Conservation (phyloP, 2,329 filamentous ascomycete species). For the Tolypocladium pustulatum region DNA sequence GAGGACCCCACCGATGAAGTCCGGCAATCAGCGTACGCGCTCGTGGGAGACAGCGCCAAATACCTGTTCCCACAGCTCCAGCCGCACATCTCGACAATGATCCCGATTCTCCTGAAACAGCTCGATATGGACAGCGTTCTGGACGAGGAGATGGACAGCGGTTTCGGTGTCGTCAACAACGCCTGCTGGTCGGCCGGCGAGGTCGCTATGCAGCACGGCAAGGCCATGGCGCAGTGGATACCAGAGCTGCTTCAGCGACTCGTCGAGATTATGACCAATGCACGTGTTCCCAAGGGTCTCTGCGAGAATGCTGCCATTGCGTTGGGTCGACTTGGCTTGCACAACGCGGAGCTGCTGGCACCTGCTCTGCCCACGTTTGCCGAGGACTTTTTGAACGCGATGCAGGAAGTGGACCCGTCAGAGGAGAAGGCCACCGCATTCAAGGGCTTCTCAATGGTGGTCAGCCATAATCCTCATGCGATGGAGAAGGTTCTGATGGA, state of each 20-base stretch:
- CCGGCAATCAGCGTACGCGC: slow-evolving; percentile 87
- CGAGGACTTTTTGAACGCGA: slow-evolving; percentile 67
- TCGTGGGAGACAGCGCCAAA: slow-evolving; percentile 89
- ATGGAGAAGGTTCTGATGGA: slow-evolving; percentile 78
- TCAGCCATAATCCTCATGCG: slow-evolving; percentile 77
- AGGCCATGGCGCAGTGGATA: slow-evolving; percentile 66
- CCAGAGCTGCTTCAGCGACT: slow-evolving; percentile 68
- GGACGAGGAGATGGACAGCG: slow-evolving; percentile 72
- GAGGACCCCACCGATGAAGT: slow-evolving; percentile 86
- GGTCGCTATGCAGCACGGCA: slow-evolving; percentile 70
- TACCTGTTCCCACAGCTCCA: slow-evolving; percentile 79
- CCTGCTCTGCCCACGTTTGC: slow-evolving; percentile 73
- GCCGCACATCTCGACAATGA: slow-evolving; percentile 58
- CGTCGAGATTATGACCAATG: slow-evolving; percentile 74
- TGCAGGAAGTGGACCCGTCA: slow-evolving; percentile 76
- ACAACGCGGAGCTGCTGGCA: slow-evolving; percentile 65
- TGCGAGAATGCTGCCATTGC: slow-evolving; percentile 93
- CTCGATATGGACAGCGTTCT: slow-evolving; percentile 69
- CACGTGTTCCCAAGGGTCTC: slow-evolving; percentile 74
- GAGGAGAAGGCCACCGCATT: slow-evolving; percentile 94
- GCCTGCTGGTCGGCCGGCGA: slow-evolving; percentile 96
- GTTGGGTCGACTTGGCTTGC: slow-evolving; percentile 74
- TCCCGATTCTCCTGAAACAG: slow-evolving; percentile 78
- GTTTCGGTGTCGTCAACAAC: slow-evolving; percentile 93
- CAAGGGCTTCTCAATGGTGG: slow-evolving; percentile 76